phyloP scores from a whole-genome alignment of 169 alveolate genomes.

The Babesia ovata region DNA sequence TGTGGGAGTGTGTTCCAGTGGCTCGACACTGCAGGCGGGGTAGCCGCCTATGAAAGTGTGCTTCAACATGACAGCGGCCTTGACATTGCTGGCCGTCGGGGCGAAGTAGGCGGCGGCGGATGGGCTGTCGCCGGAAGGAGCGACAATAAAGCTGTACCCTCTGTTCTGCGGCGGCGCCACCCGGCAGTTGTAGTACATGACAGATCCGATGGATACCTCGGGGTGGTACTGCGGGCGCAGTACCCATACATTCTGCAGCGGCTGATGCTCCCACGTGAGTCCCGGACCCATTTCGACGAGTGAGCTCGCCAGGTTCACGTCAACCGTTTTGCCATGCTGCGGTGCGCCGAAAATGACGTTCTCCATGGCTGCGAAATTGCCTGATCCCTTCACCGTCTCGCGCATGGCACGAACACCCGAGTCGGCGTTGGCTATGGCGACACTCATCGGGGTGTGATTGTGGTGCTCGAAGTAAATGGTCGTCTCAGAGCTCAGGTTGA shows the following conservation, averaged over 20 bases:
- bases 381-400: constrained; percentile 36
- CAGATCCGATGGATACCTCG: constrained; percentile 10
- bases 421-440: constrained; percentile 4
- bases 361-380: constrained; percentile 5
- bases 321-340: not conserved
- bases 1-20: constrained; percentile 1
- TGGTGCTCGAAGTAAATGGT: constrained; percentile 43
- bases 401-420: constrained; percentile 14
- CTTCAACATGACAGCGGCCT: constrained; percentile 6
- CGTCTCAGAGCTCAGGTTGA: constrained; percentile 7
- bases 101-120: constrained; percentile 1
- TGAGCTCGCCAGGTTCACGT: constrained; percentile 12
- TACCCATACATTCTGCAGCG: constrained; percentile 18
- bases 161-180: not conserved
- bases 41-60: not conserved
- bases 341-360: constrained; percentile 19
- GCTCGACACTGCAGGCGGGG: constrained; percentile 15
- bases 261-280: constrained; percentile 35
- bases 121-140: constrained; percentile 12
- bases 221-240: constrained; percentile 22
- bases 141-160: constrained; percentile 19
- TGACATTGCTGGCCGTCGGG: not conserved
- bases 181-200: constrained; percentile 27
- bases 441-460: constrained; percentile 17
- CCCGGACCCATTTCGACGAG: constrained; percentile 1